Evolutionary conservation across 225 moss, liverwort and hornwort genomes (phyloP).

Genomic region (Straminergon stramineum): DNA sequence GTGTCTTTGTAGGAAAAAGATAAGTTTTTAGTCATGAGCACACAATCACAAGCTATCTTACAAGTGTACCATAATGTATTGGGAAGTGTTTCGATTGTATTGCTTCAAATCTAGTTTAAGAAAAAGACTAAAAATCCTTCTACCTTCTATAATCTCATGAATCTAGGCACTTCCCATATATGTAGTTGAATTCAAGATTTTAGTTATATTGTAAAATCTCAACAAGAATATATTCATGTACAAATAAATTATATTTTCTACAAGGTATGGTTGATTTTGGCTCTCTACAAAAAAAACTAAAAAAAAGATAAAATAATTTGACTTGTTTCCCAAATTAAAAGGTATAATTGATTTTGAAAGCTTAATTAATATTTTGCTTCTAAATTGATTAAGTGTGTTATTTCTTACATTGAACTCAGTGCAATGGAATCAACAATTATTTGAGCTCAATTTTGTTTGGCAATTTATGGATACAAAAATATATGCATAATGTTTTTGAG

Average conservation of each 20-base stretch:
- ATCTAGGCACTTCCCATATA: rapidly evolving
- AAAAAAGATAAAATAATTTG: too few species aligned
- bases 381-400: background rate
- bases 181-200: background rate
- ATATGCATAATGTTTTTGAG: rapidly evolving
- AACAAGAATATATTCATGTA: rapidly evolving
- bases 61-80: too few species aligned
- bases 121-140: background rate
- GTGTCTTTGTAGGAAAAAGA: rapidly evolving
- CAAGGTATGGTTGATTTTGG: background rate
- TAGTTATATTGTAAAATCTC: too few species aligned
- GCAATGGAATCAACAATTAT: background rate
- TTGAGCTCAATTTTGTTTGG: background rate
- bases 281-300: too few species aligned
- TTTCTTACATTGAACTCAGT: background rate
- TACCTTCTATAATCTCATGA: background rate
- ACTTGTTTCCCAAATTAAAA: too few species aligned
- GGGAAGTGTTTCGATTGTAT: background rate
- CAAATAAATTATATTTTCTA: background rate
- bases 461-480: too few species aligned
- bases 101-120: background rate
- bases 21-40: background rate
- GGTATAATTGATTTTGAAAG: too few species aligned
- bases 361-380: background rate
- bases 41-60: rapidly evolving